These are phyloP conservation scores for Pseudocercospora pini-densiflorae DNA, from an alignment of 2,329 filamentous ascomycete genomes.

Conservation along the genomic window DNA sequence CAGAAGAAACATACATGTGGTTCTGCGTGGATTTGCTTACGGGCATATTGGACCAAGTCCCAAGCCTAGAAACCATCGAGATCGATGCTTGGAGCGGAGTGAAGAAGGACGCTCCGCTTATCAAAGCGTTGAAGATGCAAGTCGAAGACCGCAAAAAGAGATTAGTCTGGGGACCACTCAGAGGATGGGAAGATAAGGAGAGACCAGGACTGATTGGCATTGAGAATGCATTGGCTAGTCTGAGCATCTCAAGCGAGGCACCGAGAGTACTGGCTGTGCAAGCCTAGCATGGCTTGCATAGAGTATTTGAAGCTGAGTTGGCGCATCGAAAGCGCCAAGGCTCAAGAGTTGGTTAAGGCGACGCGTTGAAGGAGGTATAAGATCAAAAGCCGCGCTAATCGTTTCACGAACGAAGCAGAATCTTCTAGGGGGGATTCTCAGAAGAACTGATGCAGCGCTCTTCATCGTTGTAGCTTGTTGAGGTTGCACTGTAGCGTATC, in stretches of 20 bases:
- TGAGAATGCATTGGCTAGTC: slow-evolving; percentile 22
- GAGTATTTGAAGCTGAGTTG: not conserved
- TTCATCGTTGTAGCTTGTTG: not conserved
- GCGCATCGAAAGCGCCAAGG: not conserved
- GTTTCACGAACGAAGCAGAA: not conserved
- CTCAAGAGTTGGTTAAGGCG: not conserved
- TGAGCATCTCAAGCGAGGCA: slow-evolving; percentile 24
- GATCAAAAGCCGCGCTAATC: not conserved
- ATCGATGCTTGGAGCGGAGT: slow-evolving; percentile 73
- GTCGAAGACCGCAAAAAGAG: slow-evolving; percentile 54
- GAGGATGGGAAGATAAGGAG: slow-evolving; percentile 57
- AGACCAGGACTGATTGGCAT: slow-evolving; percentile 15
- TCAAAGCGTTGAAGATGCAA: slow-evolving; percentile 63
- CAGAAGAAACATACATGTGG: slow-evolving; percentile 70
- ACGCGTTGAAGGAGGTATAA: not conserved
- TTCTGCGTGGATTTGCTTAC: slow-evolving; percentile 65
- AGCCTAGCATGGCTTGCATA: slow-evolving; percentile 13
- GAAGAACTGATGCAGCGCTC: not conserved
- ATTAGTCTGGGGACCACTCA: slow-evolving; percentile 70
- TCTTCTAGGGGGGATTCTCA: not conserved
- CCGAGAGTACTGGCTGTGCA: slow-evolving; percentile 21
- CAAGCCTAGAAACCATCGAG: slow-evolving; percentile 62
- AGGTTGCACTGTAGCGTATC: no score
- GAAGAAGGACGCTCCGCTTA: slow-evolving; percentile 67
- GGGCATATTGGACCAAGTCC: slow-evolving; percentile 61